Evolutionary conservation across 2,329 filamentous ascomycete genomes (phyloP), one percentile per base, ranked within the genome.

Genomic region (Aspergillus brasiliensis): DNA sequence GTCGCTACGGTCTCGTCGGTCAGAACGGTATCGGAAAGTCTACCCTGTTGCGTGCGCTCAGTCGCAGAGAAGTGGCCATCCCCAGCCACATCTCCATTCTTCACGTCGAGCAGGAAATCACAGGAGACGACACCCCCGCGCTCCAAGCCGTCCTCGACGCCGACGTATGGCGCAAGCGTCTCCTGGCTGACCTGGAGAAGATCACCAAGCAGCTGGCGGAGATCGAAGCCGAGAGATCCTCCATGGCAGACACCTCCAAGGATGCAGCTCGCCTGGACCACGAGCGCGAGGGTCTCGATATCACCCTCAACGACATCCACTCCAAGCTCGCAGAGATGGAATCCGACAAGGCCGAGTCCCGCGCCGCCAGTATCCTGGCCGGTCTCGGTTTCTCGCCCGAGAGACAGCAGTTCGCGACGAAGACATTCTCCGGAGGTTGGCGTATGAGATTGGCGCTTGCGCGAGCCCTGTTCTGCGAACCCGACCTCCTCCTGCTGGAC

Each of bases 391-490:
- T 99, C 85, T 98, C 95, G 0, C 77, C 91, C 19, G 95, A 98
- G 77, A 86, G 92, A 65, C 95, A 99, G 74, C 91, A 96, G 69
- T 92, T 86, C 73, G 89, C 95, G 15, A 99, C 95, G 57, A 98
- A 91, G 83, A 98, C 94, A 5, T 99, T 99, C 81, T 99, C 95
- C 56, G 95, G 95, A 84, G 95, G 95, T 90, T 99, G 95, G 95
- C 88, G 95, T 79, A 99, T 99, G 95, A 90, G 95, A 82, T 81
- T 99, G 71, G 95, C 95, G 13, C 84, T 99, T 63, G 95, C 95
- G 11, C 85, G 95, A 84, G 95, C 95, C 13, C 86, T 99, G 37
- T 99, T 99, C 83, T 99, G 95, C 81, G 95, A 99, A 76, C 95
- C 95, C 46, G 95, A 99, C 79, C 83, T 99, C 55, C 81, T 99